Conservation (phyloP, 2,329 filamentous ascomycete species). For the Calonectria honghensis region DNA sequence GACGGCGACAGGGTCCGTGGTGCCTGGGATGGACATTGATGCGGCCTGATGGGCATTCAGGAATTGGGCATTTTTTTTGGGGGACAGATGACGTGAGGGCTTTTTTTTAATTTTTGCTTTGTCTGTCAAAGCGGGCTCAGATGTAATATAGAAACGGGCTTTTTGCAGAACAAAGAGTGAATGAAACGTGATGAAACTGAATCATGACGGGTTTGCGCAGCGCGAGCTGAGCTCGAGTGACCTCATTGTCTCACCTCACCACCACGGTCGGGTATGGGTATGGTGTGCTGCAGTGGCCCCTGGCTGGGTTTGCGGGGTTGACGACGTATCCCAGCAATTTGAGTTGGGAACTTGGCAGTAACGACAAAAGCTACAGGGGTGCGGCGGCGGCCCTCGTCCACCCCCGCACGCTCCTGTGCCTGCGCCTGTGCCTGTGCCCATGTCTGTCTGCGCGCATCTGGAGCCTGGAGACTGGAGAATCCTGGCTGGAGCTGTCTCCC, state of each 20-base stretch:
- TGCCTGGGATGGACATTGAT: constrained; percentile 46
- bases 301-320: constrained; percentile 17
- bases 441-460: not conserved
- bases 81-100: not conserved
- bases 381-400: not conserved
- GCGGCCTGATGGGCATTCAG: constrained; percentile 39
- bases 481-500: not conserved
- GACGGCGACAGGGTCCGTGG: constrained; percentile 48
- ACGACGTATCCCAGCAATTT: not conserved
- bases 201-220: not conserved
- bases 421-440: not conserved
- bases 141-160: not conserved
- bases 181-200: constrained; percentile 14
- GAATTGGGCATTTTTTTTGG: not conserved
- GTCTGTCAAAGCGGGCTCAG: constrained; percentile 11
- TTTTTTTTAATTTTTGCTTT: not conserved
- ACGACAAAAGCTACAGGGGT: not conserved
- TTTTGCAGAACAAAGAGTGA: not conserved
- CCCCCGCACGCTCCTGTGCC: constrained; percentile 18
- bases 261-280: not conserved
- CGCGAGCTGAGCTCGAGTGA: not conserved
- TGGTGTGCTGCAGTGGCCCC: not conserved
- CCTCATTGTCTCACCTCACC: constrained; percentile 21
- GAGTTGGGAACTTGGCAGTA: constrained; percentile 17
- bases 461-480: not conserved